Conservation (phyloP, 148 eudicot genomes). For the Linanthus parryae region DNA sequence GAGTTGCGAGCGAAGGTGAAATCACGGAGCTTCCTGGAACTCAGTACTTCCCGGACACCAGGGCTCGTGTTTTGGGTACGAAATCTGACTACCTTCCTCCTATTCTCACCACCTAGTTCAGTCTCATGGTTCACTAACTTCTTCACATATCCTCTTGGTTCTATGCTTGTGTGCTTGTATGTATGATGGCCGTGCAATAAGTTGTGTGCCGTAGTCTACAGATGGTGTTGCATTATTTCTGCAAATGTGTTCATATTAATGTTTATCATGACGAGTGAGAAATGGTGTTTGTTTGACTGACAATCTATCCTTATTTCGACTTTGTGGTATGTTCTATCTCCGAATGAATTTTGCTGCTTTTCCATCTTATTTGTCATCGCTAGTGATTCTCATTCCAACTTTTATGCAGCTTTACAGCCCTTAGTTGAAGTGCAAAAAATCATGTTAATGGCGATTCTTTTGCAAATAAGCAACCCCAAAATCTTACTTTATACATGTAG, state of each 20-base stretch:
- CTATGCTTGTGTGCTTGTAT: not conserved
- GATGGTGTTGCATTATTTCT: conserved; percentile 1
- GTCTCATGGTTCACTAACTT: not conserved
- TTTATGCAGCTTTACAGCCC: too few relatives aligned
- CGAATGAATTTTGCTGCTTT: too few relatives aligned
- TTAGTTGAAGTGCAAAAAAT: too few relatives aligned
- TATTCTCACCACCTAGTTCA: conserved; percentile 59
- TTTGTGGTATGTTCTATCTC: too few relatives aligned
- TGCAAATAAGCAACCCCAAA: too few relatives aligned
- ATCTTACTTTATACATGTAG: too few relatives aligned
- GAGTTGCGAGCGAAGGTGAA: conserved; percentile 57
- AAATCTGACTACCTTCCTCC: conserved; percentile 79
- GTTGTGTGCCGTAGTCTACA: not conserved
- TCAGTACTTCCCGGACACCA: conserved; percentile 81
- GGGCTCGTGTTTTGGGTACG: conserved; percentile 60
- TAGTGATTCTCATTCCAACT: too few relatives aligned
- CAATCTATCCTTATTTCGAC: too few relatives aligned
- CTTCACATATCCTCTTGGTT: not conserved
- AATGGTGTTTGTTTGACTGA: too few relatives aligned
- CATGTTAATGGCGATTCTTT: too few relatives aligned
- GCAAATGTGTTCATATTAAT: conserved; percentile 7
- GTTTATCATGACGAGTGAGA: conserved; percentile 2
- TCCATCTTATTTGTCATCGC: too few relatives aligned
- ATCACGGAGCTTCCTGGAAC: conserved; percentile 58
- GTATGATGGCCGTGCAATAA: conserved; percentile 3